A percentile compares a stretch with the other conserved stretches of the same genome.
phyloP scores from a whole-genome alignment of 75 land plant species.

The Adiantum capillusveneris region DNA sequence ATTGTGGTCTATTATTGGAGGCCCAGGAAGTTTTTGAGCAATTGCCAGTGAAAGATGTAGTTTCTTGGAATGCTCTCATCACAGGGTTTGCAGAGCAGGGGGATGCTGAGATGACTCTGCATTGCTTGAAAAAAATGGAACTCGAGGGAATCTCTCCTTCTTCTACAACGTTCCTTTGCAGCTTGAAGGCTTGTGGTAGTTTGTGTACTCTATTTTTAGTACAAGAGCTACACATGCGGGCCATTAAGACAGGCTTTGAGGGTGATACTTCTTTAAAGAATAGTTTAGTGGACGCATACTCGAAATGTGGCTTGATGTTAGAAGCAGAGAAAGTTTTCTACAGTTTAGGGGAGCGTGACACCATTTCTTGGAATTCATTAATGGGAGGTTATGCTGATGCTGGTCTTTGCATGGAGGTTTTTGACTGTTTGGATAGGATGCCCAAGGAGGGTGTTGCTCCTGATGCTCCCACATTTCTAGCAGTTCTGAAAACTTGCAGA shows the following conservation, averaged over 20 bases:
- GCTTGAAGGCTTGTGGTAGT: constrained; percentile 39
- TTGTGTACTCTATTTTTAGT: constrained; percentile 21
- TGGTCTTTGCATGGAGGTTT: constrained; percentile 32
- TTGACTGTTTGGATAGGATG: constrained; percentile 20
- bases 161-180: constrained; percentile 31
- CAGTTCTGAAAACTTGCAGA: constrained; percentile 11
- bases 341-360: constrained; percentile 8
- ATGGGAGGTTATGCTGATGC: constrained; percentile 28
- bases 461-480: constrained; percentile 10
- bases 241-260: constrained; percentile 8
- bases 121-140: constrained; percentile 14
- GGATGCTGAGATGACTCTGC: constrained; percentile 28
- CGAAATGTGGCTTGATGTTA: constrained; percentile 39
- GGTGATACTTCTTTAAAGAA: constrained; percentile 5
- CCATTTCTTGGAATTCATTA: constrained; percentile 42
- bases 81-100: constrained; percentile 44
- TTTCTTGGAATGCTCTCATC: constrained; percentile 47
- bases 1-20: constrained; percentile 24
- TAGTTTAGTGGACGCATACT: constrained; percentile 43
- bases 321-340: constrained; percentile 44
- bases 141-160: constrained; percentile 27
- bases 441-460: constrained; percentile 6
- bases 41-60: constrained; percentile 37
- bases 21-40: constrained; percentile 39
- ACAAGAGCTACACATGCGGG: constrained; percentile 8